Evolutionary conservation across 2,329 filamentous ascomycete species (phyloP).

Genomic region (Pseudogymnoascus sp.): DNA sequence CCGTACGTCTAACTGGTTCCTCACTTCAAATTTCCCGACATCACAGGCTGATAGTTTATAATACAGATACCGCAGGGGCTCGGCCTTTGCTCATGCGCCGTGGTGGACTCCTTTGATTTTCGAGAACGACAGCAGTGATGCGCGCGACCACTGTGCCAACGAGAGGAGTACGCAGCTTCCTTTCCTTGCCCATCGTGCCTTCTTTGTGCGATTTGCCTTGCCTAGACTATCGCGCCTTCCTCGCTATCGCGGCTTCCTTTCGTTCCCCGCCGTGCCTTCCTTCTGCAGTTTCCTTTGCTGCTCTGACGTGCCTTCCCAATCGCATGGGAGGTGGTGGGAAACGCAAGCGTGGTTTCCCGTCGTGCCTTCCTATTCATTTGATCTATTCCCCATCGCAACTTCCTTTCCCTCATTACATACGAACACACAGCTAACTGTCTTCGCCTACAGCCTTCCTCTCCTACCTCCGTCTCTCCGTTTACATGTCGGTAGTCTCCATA

Average conservation of each 20-base stretch:
- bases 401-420: slow-evolving; percentile 53
- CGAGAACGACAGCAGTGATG: slow-evolving; percentile 57
- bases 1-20: background rate
- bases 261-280: background rate
- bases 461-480: slow-evolving; percentile 79
- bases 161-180: slow-evolving; percentile 32
- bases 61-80: background rate
- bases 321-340: no score
- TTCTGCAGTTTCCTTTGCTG: background rate
- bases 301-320: background rate
- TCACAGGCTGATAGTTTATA: slow-evolving; percentile 16
- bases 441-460: slow-evolving; percentile 73
- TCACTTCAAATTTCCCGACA: background rate
- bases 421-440: slow-evolving; percentile 31
- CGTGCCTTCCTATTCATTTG: background rate
- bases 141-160: slow-evolving; percentile 46
- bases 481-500: slow-evolving; percentile 81
- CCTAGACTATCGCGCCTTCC: slow-evolving; percentile 18
- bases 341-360: no score
- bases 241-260: slow-evolving; percentile 33
- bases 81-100: background rate
- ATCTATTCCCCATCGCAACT: slow-evolving; percentile 23
- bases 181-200: background rate
- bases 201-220: background rate
- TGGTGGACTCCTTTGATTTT: slow-evolving; percentile 45